Evolutionary conservation across 768 basidiomycete genomes (phyloP), one percentile per base, ranked within the genome.

Genomic region (Boletus rubescentipes): DNA sequence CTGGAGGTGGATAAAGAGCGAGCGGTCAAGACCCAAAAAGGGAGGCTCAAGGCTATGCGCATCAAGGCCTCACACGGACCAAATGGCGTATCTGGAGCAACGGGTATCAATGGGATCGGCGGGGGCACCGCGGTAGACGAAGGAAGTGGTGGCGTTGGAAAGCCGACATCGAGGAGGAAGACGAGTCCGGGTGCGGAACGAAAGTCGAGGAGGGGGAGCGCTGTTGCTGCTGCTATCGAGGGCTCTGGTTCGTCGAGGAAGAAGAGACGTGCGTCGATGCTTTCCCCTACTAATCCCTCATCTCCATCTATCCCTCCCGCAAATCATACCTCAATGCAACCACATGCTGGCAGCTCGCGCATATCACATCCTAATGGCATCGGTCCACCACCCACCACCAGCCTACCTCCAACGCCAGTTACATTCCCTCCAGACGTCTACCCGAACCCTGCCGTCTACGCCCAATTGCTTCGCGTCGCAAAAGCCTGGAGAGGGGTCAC

Each of bases 401-500:
- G 49, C 55, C 57, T 65, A 20, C 58, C 58, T 5, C 63, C 64
- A 57, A 52, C 56, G 35, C 58, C 66, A 48, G 77, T 85, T 51
- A 75, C 79, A 43, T 67, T 68, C 21, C 67, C 67, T 31, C 57
- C 66, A 16, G 68, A 68, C 34, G 48, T 58, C 9, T 69, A 69
- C 29, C 60, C 67, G 5, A 63, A 68, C 15, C 67, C 67, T 39
- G 55, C 77, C 39, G 76, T 79, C 3, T 75, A 82, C 10, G 72
- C 75, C 34, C 78, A 73, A 36, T 76, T 89, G 2, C 75, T 78
- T n/a, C 72, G 73, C n/a, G 79, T 82, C 16, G 86, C 87, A 11
- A 75, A 79, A 20, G 71, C 77, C 16, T 90, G 86, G 87, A 73
- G 87, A 9, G 87, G 88, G 2, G 72, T 89, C 30, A 79, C 82